These are phyloP conservation scores for Crithidia brevicula DNA, from an alignment of 208 protist genomes.

Conservation along the genomic window DNA sequence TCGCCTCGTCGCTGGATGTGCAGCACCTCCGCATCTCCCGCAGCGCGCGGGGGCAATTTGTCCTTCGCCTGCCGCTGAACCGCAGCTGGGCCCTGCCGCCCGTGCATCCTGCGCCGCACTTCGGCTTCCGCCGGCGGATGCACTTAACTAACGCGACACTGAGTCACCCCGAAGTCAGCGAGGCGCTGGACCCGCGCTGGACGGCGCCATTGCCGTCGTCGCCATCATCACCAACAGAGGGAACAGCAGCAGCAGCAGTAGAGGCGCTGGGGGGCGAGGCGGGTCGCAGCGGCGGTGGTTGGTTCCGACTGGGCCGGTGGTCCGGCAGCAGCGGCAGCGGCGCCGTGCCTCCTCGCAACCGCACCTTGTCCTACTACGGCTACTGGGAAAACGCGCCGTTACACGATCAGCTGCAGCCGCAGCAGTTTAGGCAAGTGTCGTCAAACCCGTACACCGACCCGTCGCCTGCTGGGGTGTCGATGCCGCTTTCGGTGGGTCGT, in stretches of 20 bases:
- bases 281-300: conserved; percentile 1
- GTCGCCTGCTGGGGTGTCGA: neutral
- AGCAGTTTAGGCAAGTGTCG: conserved; percentile 28
- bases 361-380: conserved; percentile 46
- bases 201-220: neutral
- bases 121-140: conserved; percentile 64
- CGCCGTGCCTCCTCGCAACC: neutral
- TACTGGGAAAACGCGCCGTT: conserved; percentile 71
- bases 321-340: neutral
- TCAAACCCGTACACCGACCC: conserved; percentile 51
- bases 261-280: too few relatives aligned
- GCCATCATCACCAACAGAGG: neutral
- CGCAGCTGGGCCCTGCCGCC: conserved; percentile 47
- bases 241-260: neutral
- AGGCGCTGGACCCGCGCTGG: conserved; percentile 40
- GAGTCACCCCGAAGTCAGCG: conserved; percentile 34
- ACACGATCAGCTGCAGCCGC: conserved; percentile 56
- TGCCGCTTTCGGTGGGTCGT: conserved; percentile 61
- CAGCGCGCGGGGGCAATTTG: conserved; percentile 37
- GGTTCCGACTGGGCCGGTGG: conserved; percentile 17
- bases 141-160: conserved; percentile 43
- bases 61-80: conserved; percentile 65
- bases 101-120: conserved; percentile 47
- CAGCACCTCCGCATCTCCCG: conserved; percentile 9
- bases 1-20: neutral